phyloP scores from a whole-genome alignment of 2,329 filamentous ascomycete species.

The Ceratocystis destructans region DNA sequence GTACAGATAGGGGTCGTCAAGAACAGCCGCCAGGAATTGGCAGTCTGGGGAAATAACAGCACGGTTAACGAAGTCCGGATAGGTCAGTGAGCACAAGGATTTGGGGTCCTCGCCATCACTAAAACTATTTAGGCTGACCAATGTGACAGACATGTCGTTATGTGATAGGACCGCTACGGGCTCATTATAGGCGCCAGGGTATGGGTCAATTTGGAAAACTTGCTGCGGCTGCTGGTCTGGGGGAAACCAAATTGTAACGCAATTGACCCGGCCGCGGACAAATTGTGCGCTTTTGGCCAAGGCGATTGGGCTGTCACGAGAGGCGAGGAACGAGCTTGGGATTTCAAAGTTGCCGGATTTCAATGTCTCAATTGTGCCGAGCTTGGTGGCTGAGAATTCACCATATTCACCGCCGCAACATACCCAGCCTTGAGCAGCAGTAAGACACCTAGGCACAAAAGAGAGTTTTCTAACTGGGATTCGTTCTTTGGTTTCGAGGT shows the following conservation, averaged over 20 bases:
- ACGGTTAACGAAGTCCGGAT: slow-evolving; percentile 83
- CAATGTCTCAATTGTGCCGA: slow-evolving; percentile 26
- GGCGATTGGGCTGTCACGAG: not conserved
- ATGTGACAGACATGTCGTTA: slow-evolving; percentile 77
- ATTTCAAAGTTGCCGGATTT: slow-evolving; percentile 5
- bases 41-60: slow-evolving; percentile 89
- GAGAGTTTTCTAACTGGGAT: slow-evolving; percentile 41
- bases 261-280: slow-evolving; percentile 50
- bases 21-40: slow-evolving; percentile 63
- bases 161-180: slow-evolving; percentile 66
- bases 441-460: slow-evolving; percentile 70
- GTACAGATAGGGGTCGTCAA: slow-evolving; percentile 76
- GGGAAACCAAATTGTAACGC: slow-evolving; percentile 50
- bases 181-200: slow-evolving; percentile 31
- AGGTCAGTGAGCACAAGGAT: slow-evolving; percentile 54
- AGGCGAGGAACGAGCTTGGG: not conserved
- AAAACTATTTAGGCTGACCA: slow-evolving; percentile 62
- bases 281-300: slow-evolving; percentile 37
- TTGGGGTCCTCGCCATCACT: slow-evolving; percentile 33
- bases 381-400: slow-evolving; percentile 67
- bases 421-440: slow-evolving; percentile 75
- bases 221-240: slow-evolving; percentile 26
- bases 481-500: slow-evolving; percentile 50
- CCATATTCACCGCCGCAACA: slow-evolving; percentile 82
- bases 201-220: slow-evolving; percentile 16